Conservation (phyloP, 352 stramenopile genomes). For the Thalassiosira hispida region DNA sequence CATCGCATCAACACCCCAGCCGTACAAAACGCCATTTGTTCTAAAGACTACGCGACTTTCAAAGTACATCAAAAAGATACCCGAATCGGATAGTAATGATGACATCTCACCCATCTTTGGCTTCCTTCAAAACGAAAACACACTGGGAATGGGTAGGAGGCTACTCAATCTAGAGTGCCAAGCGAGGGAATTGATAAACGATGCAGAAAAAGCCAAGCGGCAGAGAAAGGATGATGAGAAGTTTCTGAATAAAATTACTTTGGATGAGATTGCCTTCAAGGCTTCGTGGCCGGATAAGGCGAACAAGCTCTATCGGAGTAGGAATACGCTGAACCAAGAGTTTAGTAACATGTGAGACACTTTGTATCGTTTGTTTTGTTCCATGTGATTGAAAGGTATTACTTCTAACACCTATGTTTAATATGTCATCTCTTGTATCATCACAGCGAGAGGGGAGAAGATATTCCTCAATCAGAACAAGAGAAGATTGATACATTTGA, state of each 20-base stretch:
- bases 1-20: neutral
- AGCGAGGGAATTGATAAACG: neutral
- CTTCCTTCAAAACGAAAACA: conserved; percentile 23
- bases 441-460: neutral
- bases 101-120: conserved; percentile 23
- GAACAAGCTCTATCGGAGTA: neutral
- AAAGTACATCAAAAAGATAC: conserved; percentile 17
- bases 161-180: conserved; percentile 10
- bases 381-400: too few relatives aligned
- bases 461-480: neutral
- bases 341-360: neutral
- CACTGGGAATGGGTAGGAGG: conserved; percentile 1
- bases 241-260: neutral
- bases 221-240: conserved; percentile 2
- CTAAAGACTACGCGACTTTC: conserved; percentile 13
- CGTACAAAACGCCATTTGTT: neutral
- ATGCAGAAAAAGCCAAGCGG: neutral
- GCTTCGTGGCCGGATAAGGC: neutral
- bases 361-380: neutral
- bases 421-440: neutral
- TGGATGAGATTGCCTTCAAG: neutral
- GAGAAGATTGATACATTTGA: neutral
- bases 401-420: too few relatives aligned
- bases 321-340: neutral
- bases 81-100: neutral